Conservation (phyloP, 768 basidiomycete genomes). For the Hirschioporus abietinus region DNA sequence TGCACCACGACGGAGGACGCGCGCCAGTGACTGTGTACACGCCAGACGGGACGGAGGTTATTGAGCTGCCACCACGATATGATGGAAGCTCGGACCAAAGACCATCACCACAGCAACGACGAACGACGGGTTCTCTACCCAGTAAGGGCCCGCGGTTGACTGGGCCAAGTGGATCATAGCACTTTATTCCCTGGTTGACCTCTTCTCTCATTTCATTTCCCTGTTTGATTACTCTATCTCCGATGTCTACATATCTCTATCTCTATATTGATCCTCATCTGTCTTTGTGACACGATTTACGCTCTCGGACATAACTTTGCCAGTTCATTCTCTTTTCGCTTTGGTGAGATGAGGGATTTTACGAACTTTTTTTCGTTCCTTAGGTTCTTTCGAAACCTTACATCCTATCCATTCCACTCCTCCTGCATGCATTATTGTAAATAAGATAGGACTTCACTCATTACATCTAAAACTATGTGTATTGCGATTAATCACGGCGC, state of each 20-base stretch:
- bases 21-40: conserved; percentile 56
- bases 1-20: conserved; percentile 56
- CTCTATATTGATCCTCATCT: not conserved
- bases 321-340: not conserved
- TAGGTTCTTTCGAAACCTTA: not conserved
- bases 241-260: not conserved
- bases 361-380: not conserved
- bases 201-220: not conserved
- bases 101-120: not conserved
- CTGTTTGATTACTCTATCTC: not conserved
- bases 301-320: not conserved
- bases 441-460: not conserved
- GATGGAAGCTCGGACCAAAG: conserved; percentile 5
- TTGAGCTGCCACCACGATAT: conserved; percentile 57
- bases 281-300: not conserved
- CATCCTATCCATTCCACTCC: too few species aligned
- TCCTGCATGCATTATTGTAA: not conserved
- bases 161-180: not conserved
- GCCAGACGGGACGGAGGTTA: conserved; percentile 47
- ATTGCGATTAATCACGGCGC: not conserved
- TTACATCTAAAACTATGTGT: not conserved
- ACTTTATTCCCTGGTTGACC: not conserved
- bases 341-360: not conserved
- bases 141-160: not conserved
- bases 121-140: not conserved